These are phyloP conservation scores for Neonothopanus nambi DNA, from an alignment of 1,284 basidiomycete species.

Conservation along the genomic window DNA sequence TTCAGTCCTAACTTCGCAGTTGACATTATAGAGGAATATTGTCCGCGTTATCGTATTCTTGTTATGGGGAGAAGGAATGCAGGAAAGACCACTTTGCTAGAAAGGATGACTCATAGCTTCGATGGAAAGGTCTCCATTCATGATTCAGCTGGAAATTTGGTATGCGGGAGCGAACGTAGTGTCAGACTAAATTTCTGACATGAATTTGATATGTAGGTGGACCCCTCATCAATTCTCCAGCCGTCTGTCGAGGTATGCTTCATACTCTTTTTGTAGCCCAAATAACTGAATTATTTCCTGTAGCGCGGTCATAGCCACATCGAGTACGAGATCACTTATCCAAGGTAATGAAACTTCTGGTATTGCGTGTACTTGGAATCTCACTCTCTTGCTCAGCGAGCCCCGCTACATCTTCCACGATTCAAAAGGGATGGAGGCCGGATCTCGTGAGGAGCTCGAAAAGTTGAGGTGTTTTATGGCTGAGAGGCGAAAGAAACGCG, in stretches of 20 bases:
- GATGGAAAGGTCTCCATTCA: slow-evolving; percentile 1
- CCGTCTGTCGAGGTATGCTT: slow-evolving; percentile 5
- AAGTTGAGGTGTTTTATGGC: slow-evolving; percentile 3
- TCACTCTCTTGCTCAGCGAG: neutral
- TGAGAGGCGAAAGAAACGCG: neutral
- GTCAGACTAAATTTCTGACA: neutral
- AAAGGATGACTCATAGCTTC: slow-evolving; percentile 7
- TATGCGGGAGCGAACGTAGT: neutral
- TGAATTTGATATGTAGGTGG: neutral
- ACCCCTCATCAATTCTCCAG: slow-evolving; percentile 2
- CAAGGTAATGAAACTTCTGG: neutral
- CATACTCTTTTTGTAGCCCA: neutral
- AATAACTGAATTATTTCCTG: neutral
- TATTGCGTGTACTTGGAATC: neutral
- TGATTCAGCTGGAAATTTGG: neutral
- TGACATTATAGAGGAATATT: neutral
- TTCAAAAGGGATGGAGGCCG: slow-evolving; percentile 12
- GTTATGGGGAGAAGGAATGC: slow-evolving; percentile 13
- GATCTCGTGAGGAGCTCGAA: slow-evolving; percentile 2
- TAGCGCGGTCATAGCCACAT: slow-evolving; percentile 9
- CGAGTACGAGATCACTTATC: slow-evolving; percentile 8
- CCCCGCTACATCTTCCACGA: slow-evolving; percentile 10
- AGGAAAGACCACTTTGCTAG: slow-evolving; percentile 11
- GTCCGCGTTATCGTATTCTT: slow-evolving; percentile 8
- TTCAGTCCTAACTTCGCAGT: no score